A percentile compares a stretch with the other conserved stretches of the same genome.
These are phyloP conservation scores for Petunia secreta DNA, from an alignment of 257 asterid genomes.

Conservation along the genomic window DNA sequence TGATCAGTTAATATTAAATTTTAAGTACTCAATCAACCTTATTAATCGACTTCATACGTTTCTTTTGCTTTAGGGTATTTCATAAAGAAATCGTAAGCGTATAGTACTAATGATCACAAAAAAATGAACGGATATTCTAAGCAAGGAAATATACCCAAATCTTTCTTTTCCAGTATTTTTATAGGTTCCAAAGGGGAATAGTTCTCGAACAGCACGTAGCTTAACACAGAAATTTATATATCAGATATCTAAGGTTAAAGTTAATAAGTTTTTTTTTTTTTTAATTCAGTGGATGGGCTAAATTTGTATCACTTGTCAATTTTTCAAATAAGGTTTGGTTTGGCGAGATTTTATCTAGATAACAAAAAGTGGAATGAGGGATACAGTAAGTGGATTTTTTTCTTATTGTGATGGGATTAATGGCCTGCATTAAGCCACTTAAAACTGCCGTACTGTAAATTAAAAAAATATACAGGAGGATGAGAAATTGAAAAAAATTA, in stretches of 20 bases:
- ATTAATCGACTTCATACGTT: not conserved
- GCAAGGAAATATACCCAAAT: not conserved
- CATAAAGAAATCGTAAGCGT: not conserved
- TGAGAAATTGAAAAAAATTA: too few relatives aligned
- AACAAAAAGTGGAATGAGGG: too few relatives aligned
- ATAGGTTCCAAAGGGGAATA: not conserved
- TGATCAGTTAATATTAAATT: too few relatives aligned
- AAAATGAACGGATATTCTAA: not conserved
- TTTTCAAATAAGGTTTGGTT: not conserved
- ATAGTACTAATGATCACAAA: not conserved
- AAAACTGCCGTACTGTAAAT: too few relatives aligned
- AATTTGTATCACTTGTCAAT: not conserved
- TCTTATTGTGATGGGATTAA: too few relatives aligned
- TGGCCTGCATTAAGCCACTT: too few relatives aligned
- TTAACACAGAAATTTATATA: not conserved
- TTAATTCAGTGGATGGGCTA: not conserved
- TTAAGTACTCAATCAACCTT: not conserved
- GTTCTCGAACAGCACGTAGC: not conserved
- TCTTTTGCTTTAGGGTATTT: conserved; percentile 2
- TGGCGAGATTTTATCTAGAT: too few relatives aligned
- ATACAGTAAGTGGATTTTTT: too few relatives aligned
- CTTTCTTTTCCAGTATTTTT: not conserved
- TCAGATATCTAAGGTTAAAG: not conserved
- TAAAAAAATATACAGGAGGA: too few relatives aligned
- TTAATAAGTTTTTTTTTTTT: not conserved